Evolutionary conservation across 805 yeast species (phyloP), one percentile per base, ranked within the genome.

Genomic region (Wickerhamomyces alni): DNA sequence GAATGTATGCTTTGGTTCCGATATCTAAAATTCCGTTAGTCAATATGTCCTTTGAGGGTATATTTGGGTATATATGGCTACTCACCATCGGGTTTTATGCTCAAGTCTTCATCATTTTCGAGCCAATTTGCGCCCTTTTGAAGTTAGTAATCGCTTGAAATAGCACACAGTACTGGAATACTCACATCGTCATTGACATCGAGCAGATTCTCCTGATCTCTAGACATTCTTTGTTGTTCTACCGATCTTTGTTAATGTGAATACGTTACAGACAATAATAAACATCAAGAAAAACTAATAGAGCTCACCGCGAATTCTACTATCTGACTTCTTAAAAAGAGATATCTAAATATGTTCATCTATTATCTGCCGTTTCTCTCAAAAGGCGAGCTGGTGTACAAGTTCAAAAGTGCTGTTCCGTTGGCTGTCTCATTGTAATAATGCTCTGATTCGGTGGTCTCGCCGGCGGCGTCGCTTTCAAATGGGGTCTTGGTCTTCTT

Each of bases 1-100:
- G 65, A 6, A 55, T 50, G 35, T 58, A 62, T 2, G 65, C 56
- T 39, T 60, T 57, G 12, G 60, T 45, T 15, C 60, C 53, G 24
- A 52, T 40, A 15, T 39, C 52, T 41, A 18, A 17, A n/a, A 10
- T 11, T 5, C 12, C 12, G 12, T 10, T 26, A 26, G 12, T 5
- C 15, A 26, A 8, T n/a, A 5, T 13, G 6, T 21, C 9, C 6
- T 21, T 7, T 21, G 24, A 21, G 9, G 24, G 28, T 26, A 5
- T 26, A 26, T 9, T 26, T 5, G 28, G 5, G 12, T 26, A n/a
- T 26, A 8, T 26, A n/a, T n/a, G n/a, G n/a, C 12, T 26, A 26
- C 49, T 25, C 22, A 46, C 48, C 39, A 35, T 40, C 44, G 11
- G 48, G 50, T 15, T 37, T 36, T 8, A 46, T 33, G 12, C 35